phyloP scores from a whole-genome alignment of 164 flowering plant species.

The Vitis rotundifolia region DNA sequence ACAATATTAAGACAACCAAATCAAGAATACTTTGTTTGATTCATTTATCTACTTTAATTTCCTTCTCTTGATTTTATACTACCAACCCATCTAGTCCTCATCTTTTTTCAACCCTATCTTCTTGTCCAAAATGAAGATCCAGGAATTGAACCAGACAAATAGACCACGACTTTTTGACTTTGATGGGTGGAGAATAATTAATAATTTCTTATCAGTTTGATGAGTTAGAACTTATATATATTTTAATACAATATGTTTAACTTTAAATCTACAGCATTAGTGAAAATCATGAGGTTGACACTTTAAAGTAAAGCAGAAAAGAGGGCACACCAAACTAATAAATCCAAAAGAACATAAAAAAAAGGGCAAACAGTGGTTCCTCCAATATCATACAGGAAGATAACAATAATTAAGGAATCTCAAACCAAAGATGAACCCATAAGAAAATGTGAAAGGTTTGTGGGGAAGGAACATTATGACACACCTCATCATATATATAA shows the following conservation, averaged over 20 bases:
- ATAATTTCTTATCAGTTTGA: not conserved
- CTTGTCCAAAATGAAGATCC: not conserved
- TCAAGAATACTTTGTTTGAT: not conserved
- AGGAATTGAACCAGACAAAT: not conserved
- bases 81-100: not conserved
- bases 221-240: too few relatives aligned
- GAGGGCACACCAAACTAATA: not conserved
- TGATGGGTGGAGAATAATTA: not conserved
- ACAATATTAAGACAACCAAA: constrained; percentile 11
- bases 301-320: not conserved
- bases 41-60: not conserved
- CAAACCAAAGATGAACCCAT: not conserved
- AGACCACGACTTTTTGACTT: constrained; percentile 17
- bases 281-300: not conserved
- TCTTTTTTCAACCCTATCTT: constrained; percentile 11
- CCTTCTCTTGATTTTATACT: not conserved
- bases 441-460: constrained; percentile 9
- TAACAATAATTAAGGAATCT: not conserved
- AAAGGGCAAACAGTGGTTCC: not conserved
- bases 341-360: not conserved
- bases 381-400: not conserved
- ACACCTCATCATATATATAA: not conserved
- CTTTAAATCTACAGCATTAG: constrained; percentile 9
- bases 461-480: constrained; percentile 11
- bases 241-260: constrained; percentile 1